These are phyloP conservation scores for Tulasnella sp. DNA, from an alignment of 768 basidiomycete genomes.

Conservation along the genomic window DNA sequence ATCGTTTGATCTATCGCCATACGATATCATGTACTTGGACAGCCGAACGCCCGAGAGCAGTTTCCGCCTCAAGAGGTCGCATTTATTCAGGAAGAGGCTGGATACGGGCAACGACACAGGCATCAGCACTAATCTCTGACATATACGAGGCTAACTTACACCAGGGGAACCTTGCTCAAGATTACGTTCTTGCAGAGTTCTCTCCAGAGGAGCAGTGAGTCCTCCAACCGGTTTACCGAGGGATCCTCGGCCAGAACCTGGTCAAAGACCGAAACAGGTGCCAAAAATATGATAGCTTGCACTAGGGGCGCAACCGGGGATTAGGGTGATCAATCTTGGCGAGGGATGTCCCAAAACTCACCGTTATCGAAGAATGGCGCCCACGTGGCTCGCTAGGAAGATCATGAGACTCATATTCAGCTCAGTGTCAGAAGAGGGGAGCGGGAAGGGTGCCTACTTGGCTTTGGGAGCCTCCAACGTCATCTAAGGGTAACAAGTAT, in stretches of 20 bases:
- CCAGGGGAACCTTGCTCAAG: constrained; percentile 14
- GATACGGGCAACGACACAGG: neutral
- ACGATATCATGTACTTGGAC: constrained; percentile 53
- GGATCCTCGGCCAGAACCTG: constrained; percentile 22
- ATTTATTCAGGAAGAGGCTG: constrained; percentile 20
- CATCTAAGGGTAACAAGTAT: constrained; percentile 16
- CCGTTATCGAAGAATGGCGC: constrained; percentile 23
- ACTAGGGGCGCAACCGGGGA: neutral
- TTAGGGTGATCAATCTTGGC: neutral
- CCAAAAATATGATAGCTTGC: constrained; percentile 30
- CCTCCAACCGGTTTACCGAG: constrained; percentile 20
- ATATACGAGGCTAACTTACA: constrained; percentile 28
- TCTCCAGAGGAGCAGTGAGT: constrained; percentile 21
- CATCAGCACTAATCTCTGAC: neutral
- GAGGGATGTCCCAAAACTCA: neutral
- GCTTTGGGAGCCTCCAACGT: constrained; percentile 22
- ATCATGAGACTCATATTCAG: neutral
- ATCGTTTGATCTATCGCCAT: constrained; percentile 51
- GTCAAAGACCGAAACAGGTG: constrained; percentile 22
- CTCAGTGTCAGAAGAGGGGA: neutral
- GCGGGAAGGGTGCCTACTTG: constrained; percentile 14
- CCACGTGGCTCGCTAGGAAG: constrained; percentile 48
- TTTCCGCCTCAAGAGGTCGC: constrained; percentile 67
- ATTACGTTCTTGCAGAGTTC: constrained; percentile 14
- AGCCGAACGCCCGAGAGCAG: constrained; percentile 58